Evolutionary conservation across 1,284 basidiomycete genomes (phyloP).

Genomic region (Hymenochaete sp.): DNA sequence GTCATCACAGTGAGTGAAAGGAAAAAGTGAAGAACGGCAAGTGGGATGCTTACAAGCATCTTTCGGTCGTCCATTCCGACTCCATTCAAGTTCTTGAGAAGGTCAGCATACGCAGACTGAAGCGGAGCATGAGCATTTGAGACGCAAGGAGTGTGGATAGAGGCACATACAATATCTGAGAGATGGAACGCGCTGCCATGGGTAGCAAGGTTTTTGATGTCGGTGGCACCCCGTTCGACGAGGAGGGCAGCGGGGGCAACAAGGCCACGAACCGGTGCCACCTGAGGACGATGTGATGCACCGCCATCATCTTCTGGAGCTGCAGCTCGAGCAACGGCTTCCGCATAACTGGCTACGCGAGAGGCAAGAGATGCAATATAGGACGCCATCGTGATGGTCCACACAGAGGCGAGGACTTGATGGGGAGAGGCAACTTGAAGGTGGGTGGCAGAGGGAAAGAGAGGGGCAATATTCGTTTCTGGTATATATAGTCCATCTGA

Average conservation of each 20-base stretch:
- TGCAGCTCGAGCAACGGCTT: slow-evolving; percentile 11
- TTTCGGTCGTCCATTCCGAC: slow-evolving; percentile 49
- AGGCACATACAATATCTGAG: slow-evolving; percentile 11
- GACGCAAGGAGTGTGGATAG: not conserved
- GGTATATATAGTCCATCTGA: no score
- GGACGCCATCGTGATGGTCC: no score
- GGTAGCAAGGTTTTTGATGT: slow-evolving; percentile 1
- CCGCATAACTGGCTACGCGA: slow-evolving; percentile 9
- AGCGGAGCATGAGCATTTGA: not conserved
- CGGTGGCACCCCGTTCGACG: slow-evolving; percentile 7
- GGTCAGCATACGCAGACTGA: slow-evolving; percentile 45
- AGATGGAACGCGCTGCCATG: slow-evolving; percentile 10
- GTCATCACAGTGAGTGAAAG: not conserved
- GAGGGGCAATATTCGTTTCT: no score
- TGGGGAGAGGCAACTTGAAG: no score
- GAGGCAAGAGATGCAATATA: slow-evolving; percentile 7
- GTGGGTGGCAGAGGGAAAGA: no score
- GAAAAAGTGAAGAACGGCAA: not conserved
- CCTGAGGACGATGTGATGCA: not conserved
- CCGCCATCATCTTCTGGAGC: slow-evolving; percentile 13
- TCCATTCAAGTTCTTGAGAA: slow-evolving; percentile 34
- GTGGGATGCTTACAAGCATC: slow-evolving; percentile 36
- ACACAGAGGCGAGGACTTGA: no score
- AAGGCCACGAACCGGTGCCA: slow-evolving; percentile 8
- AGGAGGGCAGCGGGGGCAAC: slow-evolving; percentile 1